Evolutionary conservation across 208 protist genomes (phyloP), one percentile per base, ranked within the genome.

Genomic region (Borovskyia barvae): DNA sequence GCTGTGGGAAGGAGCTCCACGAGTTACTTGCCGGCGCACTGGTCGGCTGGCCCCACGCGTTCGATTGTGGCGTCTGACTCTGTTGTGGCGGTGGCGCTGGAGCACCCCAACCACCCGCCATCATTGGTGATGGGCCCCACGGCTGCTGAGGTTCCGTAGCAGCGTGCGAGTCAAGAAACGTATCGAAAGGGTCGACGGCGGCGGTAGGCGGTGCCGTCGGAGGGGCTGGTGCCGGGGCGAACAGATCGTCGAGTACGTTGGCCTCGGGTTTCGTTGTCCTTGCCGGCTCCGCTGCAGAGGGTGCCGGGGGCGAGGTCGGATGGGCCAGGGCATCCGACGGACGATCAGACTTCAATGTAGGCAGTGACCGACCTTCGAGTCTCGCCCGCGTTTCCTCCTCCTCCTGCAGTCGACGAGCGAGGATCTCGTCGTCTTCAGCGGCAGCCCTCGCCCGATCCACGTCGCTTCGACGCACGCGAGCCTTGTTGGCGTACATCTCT

Each of bases 241-340:
- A 93, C 29, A 93, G 74, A 43, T 93, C 86, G 49, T 93, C 86
- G 14, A 93, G 65, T 19, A 72, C 50, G 57, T 79, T 69, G n/a
- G 24, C 33, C 55, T 64, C 30, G 2, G 72, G 57, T 43, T 66
- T 51, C 42, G 76, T 69, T 14, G 72, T 68, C 30, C 66, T 57
- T 46, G 60, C 37, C 42, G 62, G 54, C 57, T 66, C 68, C 7
- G 43, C 25, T 11, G 49, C 12, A 5, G 39, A 17, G 15, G 32
- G 28, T 5, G 55, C 7, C 6, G 48, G 41, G 3, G 58, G 30
- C 40, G 24, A 25, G n/a, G 40, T 37, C 3, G 37, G 36, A 9
- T 4, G 30, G 12, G 35, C n/a, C n/a, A 37, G n/a, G 17, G 57
- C 43, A 28, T 24, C 39, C n/a, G 66, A 17, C 17, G 37, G 58